A percentile compares a stretch with the other conserved stretches of the same genome.
phyloP scores from a whole-genome alignment of 768 basidiomycete genomes.

The Erythrobasidium yunnanense region DNA sequence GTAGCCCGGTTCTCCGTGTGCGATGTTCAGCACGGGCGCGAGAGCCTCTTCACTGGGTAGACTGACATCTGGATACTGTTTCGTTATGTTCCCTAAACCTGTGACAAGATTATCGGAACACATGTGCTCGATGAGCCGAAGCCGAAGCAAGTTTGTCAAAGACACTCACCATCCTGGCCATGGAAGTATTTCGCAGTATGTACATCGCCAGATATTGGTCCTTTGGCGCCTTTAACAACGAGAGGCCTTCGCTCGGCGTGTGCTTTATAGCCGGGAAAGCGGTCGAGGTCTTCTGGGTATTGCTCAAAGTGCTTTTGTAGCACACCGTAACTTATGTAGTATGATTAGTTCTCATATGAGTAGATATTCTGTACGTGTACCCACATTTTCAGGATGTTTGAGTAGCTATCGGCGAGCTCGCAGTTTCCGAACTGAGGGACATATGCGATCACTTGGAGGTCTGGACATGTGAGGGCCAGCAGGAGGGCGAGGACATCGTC shows the following conservation, averaged over 20 bases:
- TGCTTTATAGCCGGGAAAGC: constrained; percentile 25
- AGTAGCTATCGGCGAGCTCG: constrained; percentile 43
- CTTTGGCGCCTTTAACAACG: constrained; percentile 35
- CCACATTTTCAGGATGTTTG: constrained; percentile 40
- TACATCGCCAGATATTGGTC: constrained; percentile 35
- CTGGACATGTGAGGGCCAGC: constrained; percentile 68
- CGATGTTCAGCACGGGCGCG: constrained; percentile 18
- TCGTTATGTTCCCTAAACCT: constrained; percentile 38
- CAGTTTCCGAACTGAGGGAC: constrained; percentile 72
- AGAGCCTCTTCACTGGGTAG: not conserved
- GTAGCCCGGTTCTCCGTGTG: constrained; percentile 21
- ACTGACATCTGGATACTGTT: constrained; percentile 36
- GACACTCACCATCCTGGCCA: constrained; percentile 15
- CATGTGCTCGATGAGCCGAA: not conserved
- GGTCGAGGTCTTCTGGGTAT: constrained; percentile 27
- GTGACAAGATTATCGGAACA: not conserved
- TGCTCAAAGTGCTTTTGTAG: constrained; percentile 35
- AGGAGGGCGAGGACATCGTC: constrained; percentile 70
- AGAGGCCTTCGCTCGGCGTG: constrained; percentile 11
- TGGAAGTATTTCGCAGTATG: constrained; percentile 38
- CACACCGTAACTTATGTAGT: too few species aligned
- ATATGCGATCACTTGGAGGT: constrained; percentile 66
- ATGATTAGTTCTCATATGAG: too few species aligned
- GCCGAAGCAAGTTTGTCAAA: not conserved
- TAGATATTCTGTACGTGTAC: too few species aligned